Evolutionary conservation across 177 flowering plant genomes (phyloP).

Genomic region (Vitis hybrid): DNA sequence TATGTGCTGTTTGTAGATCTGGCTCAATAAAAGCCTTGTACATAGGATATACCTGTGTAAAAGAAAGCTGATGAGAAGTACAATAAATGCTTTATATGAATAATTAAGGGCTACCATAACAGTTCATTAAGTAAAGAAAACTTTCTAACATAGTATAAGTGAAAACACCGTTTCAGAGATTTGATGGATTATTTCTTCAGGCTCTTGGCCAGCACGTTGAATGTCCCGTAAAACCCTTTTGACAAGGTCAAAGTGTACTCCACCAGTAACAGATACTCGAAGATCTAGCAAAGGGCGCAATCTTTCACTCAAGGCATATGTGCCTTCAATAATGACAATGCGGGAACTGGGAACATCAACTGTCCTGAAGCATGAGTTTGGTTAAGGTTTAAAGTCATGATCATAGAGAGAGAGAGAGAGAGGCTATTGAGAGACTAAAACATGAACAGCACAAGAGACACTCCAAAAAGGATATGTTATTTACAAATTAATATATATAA

Average conservation of each 20-base stretch:
- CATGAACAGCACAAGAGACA: too few species aligned
- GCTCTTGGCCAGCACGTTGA: slow-evolving; percentile 97
- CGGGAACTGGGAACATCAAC: slow-evolving; percentile 87
- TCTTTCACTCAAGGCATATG: slow-evolving; percentile 90
- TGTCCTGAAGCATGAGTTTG: slow-evolving; percentile 46
- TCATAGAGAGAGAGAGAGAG: not conserved
- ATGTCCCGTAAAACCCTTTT: slow-evolving; percentile 93
- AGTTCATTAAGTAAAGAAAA: slow-evolving; percentile 6
- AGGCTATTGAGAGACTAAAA: too few species aligned
- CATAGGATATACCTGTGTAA: slow-evolving; percentile 69
- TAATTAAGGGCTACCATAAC: not conserved
- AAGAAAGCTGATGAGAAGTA: slow-evolving; percentile 11
- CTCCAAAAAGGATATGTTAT: too few species aligned
- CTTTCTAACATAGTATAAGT: slow-evolving; percentile 30
- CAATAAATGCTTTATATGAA: not conserved
- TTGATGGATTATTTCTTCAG: slow-evolving; percentile 95
- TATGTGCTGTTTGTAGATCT: slow-evolving; percentile 91
- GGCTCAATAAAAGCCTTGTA: slow-evolving; percentile 99
- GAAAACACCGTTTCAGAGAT: slow-evolving; percentile 91
- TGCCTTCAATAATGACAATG: slow-evolving; percentile 89
- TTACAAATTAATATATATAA: too few species aligned
- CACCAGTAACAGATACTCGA: slow-evolving; percentile 92
- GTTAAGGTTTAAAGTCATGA: not conserved
- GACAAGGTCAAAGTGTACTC: slow-evolving; percentile 96
- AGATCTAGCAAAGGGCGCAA: slow-evolving; percentile 80